Evolutionary conservation across 805 yeast species (phyloP).

Genomic region (Starmerella tilneyi): DNA sequence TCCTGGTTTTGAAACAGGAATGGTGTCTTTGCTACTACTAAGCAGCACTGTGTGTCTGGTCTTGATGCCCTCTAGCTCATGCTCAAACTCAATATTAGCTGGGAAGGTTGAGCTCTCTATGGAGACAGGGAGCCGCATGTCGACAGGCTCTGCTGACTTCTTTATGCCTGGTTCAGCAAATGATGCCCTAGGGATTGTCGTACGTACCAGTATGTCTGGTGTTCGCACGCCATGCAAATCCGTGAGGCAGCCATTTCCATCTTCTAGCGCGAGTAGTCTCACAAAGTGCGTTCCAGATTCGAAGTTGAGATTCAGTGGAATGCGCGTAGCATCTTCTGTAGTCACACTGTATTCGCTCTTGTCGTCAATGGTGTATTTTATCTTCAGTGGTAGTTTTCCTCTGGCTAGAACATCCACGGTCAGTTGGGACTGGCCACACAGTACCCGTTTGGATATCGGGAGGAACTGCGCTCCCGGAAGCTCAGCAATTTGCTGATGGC

Average conservation of each 20-base stretch:
- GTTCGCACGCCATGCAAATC: constrained; percentile 51
- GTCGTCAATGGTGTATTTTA: constrained; percentile 49
- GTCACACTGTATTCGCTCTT: no score
- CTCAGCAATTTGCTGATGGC: constrained; percentile 31
- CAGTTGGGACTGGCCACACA: constrained; percentile 21
- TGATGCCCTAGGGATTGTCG: constrained; percentile 53
- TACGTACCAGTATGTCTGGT: constrained; percentile 54
- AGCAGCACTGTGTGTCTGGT: not conserved
- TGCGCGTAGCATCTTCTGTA: constrained; percentile 33
- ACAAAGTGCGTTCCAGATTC: constrained; percentile 66
- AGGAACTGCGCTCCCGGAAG: constrained; percentile 35
- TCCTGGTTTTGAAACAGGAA: constrained; percentile 40
- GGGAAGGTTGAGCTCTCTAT: constrained; percentile 12
- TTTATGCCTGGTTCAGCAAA: constrained; percentile 36
- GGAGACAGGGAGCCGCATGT: constrained; percentile 1
- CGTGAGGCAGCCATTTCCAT: constrained; percentile 71
- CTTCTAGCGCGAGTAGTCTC: constrained; percentile 54
- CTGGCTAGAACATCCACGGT: constrained; percentile 48
- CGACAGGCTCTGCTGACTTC: constrained; percentile 35
- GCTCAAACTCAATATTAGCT: constrained; percentile 16
- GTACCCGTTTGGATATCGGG: constrained; percentile 11
- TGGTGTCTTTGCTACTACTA: not conserved
- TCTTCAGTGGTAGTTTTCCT: constrained; percentile 71
- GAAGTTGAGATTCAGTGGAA: constrained; percentile 10
- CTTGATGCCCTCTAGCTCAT: not conserved